These are phyloP conservation scores for Verbascum thapsus DNA, from an alignment of 257 asterid species.

Conservation along the genomic window DNA sequence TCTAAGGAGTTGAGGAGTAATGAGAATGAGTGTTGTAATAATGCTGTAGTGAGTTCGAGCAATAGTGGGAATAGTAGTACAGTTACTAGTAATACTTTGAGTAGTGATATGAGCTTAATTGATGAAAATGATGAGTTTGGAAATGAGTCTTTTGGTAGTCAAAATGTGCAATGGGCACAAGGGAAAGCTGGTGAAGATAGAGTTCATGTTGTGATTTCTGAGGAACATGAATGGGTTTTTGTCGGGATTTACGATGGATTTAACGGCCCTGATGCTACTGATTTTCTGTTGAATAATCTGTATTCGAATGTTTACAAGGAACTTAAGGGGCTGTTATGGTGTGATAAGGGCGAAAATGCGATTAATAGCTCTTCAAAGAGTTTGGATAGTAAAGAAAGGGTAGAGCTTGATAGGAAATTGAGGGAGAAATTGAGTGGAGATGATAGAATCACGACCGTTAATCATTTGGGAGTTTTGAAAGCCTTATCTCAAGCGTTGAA, in stretches of 20 bases:
- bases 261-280: slow-evolving; percentile 95
- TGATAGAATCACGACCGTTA: slow-evolving; percentile 21
- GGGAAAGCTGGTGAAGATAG: slow-evolving; percentile 98
- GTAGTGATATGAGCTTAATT: slow-evolving; percentile 68
- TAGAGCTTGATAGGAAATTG: slow-evolving; percentile 43
- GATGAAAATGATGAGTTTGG: slow-evolving; percentile 71
- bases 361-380: slow-evolving; percentile 26
- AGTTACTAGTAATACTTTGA: slow-evolving; percentile 49
- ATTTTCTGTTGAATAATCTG: slow-evolving; percentile 67
- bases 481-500: slow-evolving; percentile 81
- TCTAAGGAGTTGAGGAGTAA: slow-evolving; percentile 44
- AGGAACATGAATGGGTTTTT: slow-evolving; percentile 88
- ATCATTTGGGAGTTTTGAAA: slow-evolving; percentile 72
- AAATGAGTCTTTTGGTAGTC: slow-evolving; percentile 66
- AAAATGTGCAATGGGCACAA: slow-evolving; percentile 96
- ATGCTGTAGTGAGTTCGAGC: slow-evolving; percentile 37
- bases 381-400: slow-evolving; percentile 49
- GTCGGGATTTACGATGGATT: slow-evolving; percentile 96
- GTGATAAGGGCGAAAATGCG: slow-evolving; percentile 48
- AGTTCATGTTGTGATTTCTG: slow-evolving; percentile 82
- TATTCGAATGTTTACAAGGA: slow-evolving; percentile 76
- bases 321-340: slow-evolving; percentile 80
- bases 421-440: slow-evolving; percentile 53
- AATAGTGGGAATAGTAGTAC: slow-evolving; percentile 52
- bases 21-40: slow-evolving; percentile 32